Base-by-base conservation (phyloP, 306 rosid genomes). In the Betula pendula region DNA sequence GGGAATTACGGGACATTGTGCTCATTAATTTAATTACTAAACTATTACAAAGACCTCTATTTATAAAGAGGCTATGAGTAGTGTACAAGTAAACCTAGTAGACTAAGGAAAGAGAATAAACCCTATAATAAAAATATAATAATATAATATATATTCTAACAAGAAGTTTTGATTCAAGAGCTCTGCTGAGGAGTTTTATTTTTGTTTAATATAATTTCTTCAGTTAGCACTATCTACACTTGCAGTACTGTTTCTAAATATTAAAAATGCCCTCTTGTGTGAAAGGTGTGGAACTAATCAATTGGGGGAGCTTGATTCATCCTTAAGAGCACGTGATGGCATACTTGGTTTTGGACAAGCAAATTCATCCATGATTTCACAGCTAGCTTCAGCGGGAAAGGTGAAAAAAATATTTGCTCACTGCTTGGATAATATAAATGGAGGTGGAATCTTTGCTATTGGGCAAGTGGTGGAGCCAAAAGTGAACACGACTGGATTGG, bases 291-390 rank as follows among this genome's bases (percentile, higher is more conserved):
- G 98, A 12, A 72, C 81, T 63, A 86, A 83, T 80, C 97, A 89
- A 84, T 74, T 90, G 13, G 98, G 96, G 77, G 82, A 77, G 52
- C 78, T 87, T 47, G 80, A 89, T 78, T 9, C 86, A 75, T 51
- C 89, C 59, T 27, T 79, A 19, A 87, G 75, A 75, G 91, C 94
- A 38, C 90, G 91, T 51, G 93, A 88, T 73, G 98, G 99, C 74
- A 86, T 96, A 77, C 79, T 96, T 50, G 99, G 98, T 83, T 96
- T 96, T 76, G 99, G 99, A 72, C 98, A 96, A 86, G 75, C 98
- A 68, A 91, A 93, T 86, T 78, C 94, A 24, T 96, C 99, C 13
- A 87, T 88, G 82, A 85, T 93, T 68, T 96, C 98, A 24, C 99
- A 96, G 88, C 93, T 96, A 70, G 92, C 96, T 83, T 79, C 89